Base-by-base conservation (phyloP, 2,329 filamentous ascomycete genomes). In the Colletotrichum sp. region DNA sequence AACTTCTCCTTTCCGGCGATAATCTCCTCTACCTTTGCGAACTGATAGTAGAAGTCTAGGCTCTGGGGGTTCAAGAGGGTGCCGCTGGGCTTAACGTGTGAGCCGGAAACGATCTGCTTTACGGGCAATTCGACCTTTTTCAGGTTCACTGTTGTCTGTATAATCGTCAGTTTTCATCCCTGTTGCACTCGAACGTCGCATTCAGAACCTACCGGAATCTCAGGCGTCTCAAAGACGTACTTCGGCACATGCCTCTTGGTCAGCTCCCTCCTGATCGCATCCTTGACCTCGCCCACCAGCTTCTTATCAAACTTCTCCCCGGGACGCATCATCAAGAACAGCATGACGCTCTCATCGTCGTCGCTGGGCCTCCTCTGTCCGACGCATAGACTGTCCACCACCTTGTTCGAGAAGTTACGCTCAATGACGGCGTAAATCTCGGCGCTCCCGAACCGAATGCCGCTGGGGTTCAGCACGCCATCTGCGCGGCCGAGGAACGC, bases 71-170 rank as follows among this genome's bases (percentile, higher is more conserved):
- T 97, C 69, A 94, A 85, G 80, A 97, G 84, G 6, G 95, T 96
- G 2, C 94, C 94, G 65, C 93, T 95, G 0, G 94, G 91, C 84
- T 94, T 95, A 81, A 97, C 91, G 28, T 86, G 90, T 79, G 92
- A 92, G 0, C 95, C 95, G 0, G 91, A 95, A 1, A 97, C 93
- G 78, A 97, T 97, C 81, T 95, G 93, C 86, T 97, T 97, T 34
- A 97, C 94, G 0, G 95, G 95, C 69, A 97, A 80, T 83, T 97
- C 95, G 6, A 97, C 95, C 84, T 97, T 97, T 83, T 97, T 97
- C 66, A 95, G 85, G 82, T 96, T 97, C 77, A 97, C 92, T 0
- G 95, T 97, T 0, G 93, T 94, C 92, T 95, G 15, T 3, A 49
- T 32, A 18, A 24, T 21, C 13, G 63, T 82, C 39, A 84, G 80